These are phyloP conservation scores for Mucor lusitanicus DNA, from an alignment of 371 early-diverging fungal genomes.

Conservation along the genomic window DNA sequence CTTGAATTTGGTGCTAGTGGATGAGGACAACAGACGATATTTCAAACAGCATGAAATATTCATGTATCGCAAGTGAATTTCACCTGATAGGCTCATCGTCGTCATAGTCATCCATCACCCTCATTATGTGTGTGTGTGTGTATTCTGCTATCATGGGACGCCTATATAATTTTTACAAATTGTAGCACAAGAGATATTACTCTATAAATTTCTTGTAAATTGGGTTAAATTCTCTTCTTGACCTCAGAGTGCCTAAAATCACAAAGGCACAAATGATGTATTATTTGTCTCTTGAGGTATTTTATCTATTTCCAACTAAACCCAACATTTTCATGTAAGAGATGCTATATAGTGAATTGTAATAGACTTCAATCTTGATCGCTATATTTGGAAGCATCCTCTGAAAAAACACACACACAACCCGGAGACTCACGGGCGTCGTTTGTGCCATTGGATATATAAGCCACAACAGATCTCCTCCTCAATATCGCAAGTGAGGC, in stretches of 20 bases:
- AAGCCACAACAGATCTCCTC: slow-evolving; percentile 20
- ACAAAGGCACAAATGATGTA: slow-evolving; percentile 8
- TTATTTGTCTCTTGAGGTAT: slow-evolving; percentile 8
- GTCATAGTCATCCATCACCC: not conserved
- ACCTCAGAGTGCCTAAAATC: not conserved
- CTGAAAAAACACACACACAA: not conserved
- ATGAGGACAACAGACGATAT: slow-evolving; percentile 93
- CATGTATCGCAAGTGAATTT: slow-evolving; percentile 41
- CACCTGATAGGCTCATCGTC: slow-evolving; percentile 1
- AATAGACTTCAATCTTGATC: not conserved
- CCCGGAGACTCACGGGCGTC: slow-evolving; percentile 11
- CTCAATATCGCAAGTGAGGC: slow-evolving; percentile 16
- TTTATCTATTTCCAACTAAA: not conserved
- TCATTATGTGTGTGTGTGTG: not conserved
- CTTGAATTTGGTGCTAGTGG: slow-evolving; percentile 91
- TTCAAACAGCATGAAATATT: slow-evolving; percentile 94
- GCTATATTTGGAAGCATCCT: not conserved
- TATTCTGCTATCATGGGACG: not conserved
- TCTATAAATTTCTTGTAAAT: not conserved
- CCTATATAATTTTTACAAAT: not conserved
- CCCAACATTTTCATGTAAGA: not conserved
- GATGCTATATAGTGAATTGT: not conserved
- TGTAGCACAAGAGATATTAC: not conserved
- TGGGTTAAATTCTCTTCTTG: not conserved
- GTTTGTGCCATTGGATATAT: slow-evolving; percentile 29